Base-by-base conservation (phyloP, 305 asterid genomes). In the Stenogyne calaminthoides region DNA sequence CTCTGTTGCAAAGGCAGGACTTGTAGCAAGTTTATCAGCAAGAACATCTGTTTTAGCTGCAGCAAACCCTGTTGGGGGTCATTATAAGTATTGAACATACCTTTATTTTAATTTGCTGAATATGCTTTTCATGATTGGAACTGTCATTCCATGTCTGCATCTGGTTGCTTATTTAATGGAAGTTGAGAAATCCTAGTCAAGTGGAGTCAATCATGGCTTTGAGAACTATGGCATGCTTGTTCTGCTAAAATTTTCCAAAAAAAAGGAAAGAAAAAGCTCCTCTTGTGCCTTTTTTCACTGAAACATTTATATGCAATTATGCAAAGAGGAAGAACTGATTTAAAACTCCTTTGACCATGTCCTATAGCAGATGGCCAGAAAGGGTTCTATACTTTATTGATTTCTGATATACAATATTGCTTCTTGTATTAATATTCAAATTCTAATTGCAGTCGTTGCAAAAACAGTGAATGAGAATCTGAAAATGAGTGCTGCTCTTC, bases 1-100 rank as follows among this genome's bases (percentile, higher is more conserved):
- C 83, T 95, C 99, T 76, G 92, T 95, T 79, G 99, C 99, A 27
- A 95, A 95, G 87, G 99, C 98, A 49, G 98, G 98, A 84, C 97
- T 95, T 68, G 97, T 95, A 70, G 98, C 99, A 76, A 95, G 99
- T 86, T 81, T 95, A 81, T 92, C 99, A 65, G 99, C 99, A 18
- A 82, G 97, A 76, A 95, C 99, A 80, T 83, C 99, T 67, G 89
- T 95, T 89, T 87, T 95, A 85, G 98, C 99, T 68, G 98, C 99
- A 40, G 96, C 99, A 79, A 95, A 95, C 80, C 98, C 99, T 82
- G 94, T 80, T 64, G 98, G 96, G 76, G 99, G 99, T 80, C 99
- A 92, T 80, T 92, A 90, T 72, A 87, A 90, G 99, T 94, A 92
- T n/a, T 76, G 70, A 73, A 67, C 70, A 25, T 42, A 12, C 64